Evolutionary conservation across 306 rosid genomes (phyloP), one percentile per base, ranked within the genome.

Genomic region (Lathyrus aphaca): DNA sequence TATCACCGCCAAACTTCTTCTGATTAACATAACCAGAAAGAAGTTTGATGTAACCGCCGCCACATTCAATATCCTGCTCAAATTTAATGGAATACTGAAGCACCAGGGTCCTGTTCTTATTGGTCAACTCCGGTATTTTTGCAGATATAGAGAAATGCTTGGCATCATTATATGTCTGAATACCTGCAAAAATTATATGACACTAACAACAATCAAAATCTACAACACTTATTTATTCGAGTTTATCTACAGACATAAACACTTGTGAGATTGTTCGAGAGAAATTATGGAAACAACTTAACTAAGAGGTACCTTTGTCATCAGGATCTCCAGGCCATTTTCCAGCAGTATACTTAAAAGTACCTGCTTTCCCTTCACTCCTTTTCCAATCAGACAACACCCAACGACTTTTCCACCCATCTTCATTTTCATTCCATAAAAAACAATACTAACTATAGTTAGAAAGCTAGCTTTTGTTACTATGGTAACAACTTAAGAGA

Each of bases 41-140:
- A 73, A 94, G 97, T 83, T 93, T 93, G 64, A 93, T 81, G 81
- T 93, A 93, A 60, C 97, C 98, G 9, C 98, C 98, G 6, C 97
- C 98, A 11, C 98, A 90, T 81, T 94, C 98, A 73, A 94, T 90
- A 62, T 90, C 98, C 86, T 94, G 98, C 72, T 94, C 98, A 77
- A 94, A 84, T 49, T 79, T 88, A 62, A 94, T 76, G 15, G 98
- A 94, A 72, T 94, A 94, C 81, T 94, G 98, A 45, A 94, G 65
- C 68, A 94, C 96, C 70, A 90, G 77, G 5, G 98, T 94, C 76
- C 82, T 81, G 75, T 94, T 83, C 82, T 82, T 79, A 46, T 94
- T 94, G 82, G 48, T 77, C 64, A 94, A 83, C 81, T 94, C 98
- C 0, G 94, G 84, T 49, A 88, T 71, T 88, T 87, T 94, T 32